Percentiles rank a stretch among this genome's conserved stretches.
phyloP scores from a whole-genome alignment of 2,329 filamentous ascomycete species.

The Diplodia corticola region DNA sequence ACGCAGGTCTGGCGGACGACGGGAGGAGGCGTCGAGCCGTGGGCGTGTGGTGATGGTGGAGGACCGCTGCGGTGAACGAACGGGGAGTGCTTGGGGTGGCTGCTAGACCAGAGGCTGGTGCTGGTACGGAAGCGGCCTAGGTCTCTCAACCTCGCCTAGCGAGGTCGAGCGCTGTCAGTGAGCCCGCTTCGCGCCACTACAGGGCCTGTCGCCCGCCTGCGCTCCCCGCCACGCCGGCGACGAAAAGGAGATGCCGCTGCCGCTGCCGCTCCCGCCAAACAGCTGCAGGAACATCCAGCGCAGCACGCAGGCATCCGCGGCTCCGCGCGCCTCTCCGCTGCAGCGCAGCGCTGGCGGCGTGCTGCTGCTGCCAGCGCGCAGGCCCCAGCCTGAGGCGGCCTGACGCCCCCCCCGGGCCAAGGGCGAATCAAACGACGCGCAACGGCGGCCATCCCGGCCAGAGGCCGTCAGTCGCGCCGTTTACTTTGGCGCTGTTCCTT shows the following conservation, averaged over 20 bases:
- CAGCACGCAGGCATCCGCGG: background rate
- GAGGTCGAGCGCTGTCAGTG: conserved; percentile 3
- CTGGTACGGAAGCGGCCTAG: conserved; percentile 13
- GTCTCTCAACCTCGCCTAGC: conserved; percentile 6
- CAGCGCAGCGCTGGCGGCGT: background rate
- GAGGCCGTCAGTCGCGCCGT: background rate
- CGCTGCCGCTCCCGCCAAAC: background rate
- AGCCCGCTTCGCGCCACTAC: conserved; percentile 4
- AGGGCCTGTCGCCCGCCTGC: background rate
- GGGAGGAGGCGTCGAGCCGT: conserved; percentile 20
- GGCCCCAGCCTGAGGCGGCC: background rate
- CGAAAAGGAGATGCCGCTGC: conserved; percentile 10
- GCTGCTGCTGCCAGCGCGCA: background rate
- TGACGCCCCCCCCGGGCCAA: conserved; percentile 1
- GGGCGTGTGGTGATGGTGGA: conserved; percentile 14
- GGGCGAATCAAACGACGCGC: conserved; percentile 16
- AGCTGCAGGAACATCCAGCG: conserved; percentile 1
- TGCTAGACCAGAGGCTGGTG: conserved; percentile 12
- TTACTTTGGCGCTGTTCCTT: conserved; percentile 16
- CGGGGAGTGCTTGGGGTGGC: conserved; percentile 19
- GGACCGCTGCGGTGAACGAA: conserved; percentile 16
- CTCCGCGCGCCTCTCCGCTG: background rate
- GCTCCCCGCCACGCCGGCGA: conserved; percentile 4
- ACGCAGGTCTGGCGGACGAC: conserved; percentile 9
- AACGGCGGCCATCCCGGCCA: conserved; percentile 15